Percentiles rank a stretch among this genome's conserved stretches.
Conservation (phyloP, 2,329 filamentous ascomycete species). For the Hirsutella rhossiliensis region DNA sequence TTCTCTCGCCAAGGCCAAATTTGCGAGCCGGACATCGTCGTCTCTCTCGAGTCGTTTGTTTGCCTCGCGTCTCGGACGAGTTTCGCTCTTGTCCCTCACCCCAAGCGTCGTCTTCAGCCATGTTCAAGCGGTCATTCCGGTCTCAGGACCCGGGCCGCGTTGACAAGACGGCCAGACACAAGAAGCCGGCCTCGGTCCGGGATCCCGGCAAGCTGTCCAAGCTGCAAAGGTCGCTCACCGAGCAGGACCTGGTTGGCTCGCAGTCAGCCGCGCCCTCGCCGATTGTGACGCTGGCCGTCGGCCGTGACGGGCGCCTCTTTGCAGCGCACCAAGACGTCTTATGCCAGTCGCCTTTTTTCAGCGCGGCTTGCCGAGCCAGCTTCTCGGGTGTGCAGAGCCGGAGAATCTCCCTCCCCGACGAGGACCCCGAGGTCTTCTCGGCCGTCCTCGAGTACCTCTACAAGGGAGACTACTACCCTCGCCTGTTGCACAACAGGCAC, state of each 20-base stretch:
- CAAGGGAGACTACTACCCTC: constrained; percentile 92
- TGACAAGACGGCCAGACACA: constrained; percentile 79
- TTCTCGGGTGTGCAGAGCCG: constrained; percentile 66
- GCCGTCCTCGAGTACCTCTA: constrained; percentile 93
- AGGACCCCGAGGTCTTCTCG: constrained; percentile 87
- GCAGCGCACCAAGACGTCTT: constrained; percentile 92
- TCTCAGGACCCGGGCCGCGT: constrained; percentile 62
- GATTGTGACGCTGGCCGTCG: constrained; percentile 79
- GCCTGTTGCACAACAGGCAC: constrained; percentile 76
- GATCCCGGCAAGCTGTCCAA: constrained; percentile 72
- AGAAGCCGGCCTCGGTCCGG: constrained; percentile 44
- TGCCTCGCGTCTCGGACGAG: too few relatives aligned
- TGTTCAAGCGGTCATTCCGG: constrained; percentile 90
- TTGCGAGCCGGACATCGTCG: neutral
- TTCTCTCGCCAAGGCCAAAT: constrained; percentile 27
- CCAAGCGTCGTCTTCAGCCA: constrained; percentile 29
- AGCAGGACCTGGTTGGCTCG: constrained; percentile 26
- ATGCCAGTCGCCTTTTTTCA: constrained; percentile 74
- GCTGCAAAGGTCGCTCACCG: constrained; percentile 72
- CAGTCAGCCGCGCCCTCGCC: constrained; percentile 38
- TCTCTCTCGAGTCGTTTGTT: constrained; percentile 25
- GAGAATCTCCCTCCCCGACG: constrained; percentile 60
- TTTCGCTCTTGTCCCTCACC: too few relatives aligned
- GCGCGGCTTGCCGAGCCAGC: constrained; percentile 56
- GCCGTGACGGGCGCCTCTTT: constrained; percentile 77